Evolutionary conservation across 176 grass and related monocot species (phyloP), one percentile per base, ranked within the genome.

Genomic region (Guadua angustifolia): DNA sequence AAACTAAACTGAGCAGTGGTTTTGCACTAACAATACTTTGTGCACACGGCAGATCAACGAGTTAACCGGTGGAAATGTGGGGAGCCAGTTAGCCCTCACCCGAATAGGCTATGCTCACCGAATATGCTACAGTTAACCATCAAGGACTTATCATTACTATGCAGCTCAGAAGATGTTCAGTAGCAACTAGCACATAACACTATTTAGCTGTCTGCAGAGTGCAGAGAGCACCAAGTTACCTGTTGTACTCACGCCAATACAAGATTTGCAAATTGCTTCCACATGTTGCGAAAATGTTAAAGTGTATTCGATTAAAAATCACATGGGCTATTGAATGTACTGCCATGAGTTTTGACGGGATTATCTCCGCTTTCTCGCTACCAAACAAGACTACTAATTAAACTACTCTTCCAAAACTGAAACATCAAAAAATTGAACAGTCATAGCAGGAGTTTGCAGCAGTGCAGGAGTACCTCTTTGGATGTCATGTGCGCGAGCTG

Each of bases 401-500:
- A 25, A 32, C 56, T 9, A 15, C 33, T 6, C 17, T 40, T 42
- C 40, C n/a, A 26, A 69, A 44, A 69, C 14, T 47, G 38, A 29
- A 33, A 58, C 38, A 59, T 7, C 11, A 64, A 78, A 78, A 78
- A 55, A 24, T 44, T 33, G 19, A 69, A 53, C 36, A 58, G 11
- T 4, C 5, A 53, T 36, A 6, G 4, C 29, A 16, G 1, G 21
- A 70, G 43, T 62, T 15, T 25, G 21, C 33, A 58, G 25, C 17
- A 47, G 21, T 60, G 45, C 17, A 66, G 32, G 4, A 16, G 39
- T 93, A 98, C 96, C 96, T 99, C 97, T 82, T 89, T 99, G 43
- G 97, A 99, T 13, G 83, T 91, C 97, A 99, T 99, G 86, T 95
- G 97, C 39, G 91, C 83, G 32, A 99, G 72, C 78, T 99, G 97